These are phyloP conservation scores for Starmerella khaoyaiensis DNA, from an alignment of 805 yeast species.

Conservation along the genomic window DNA sequence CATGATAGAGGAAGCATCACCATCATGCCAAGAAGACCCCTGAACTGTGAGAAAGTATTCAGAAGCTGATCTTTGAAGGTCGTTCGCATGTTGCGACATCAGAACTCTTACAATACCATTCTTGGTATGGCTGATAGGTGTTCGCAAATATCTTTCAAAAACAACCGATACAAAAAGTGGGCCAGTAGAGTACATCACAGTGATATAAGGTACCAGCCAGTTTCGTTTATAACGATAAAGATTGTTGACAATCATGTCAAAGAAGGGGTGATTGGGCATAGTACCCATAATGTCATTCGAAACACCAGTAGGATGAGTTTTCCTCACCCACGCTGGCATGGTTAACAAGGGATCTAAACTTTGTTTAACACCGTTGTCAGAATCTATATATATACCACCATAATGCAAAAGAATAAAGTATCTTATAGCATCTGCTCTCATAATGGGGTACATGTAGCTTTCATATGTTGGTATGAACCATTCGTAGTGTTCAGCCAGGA, in stretches of 20 bases:
- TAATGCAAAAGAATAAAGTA: slow-evolving; percentile 71
- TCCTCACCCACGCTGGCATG: slow-evolving; percentile 75
- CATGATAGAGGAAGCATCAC: slow-evolving; percentile 71
- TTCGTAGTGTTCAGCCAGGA: slow-evolving; percentile 64
- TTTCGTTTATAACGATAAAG: slow-evolving; percentile 52
- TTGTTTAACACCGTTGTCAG: slow-evolving; percentile 79
- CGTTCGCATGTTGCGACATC: not conserved
- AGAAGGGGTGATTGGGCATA: slow-evolving; percentile 77
- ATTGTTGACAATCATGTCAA: slow-evolving; percentile 52
- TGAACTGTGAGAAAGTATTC: slow-evolving; percentile 52
- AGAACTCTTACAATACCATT: slow-evolving; percentile 32
- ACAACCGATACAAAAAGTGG: slow-evolving; percentile 76
- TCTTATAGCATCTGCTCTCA: slow-evolving; percentile 82
- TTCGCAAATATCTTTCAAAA: slow-evolving; percentile 73
- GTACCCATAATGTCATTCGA: slow-evolving; percentile 91
- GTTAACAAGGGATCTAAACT: slow-evolving; percentile 67
- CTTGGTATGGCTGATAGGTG: slow-evolving; percentile 31
- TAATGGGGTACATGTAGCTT: slow-evolving; percentile 62
- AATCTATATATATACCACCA: slow-evolving; percentile 83
- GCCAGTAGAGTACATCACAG: slow-evolving; percentile 89
- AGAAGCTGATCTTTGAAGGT: slow-evolving; percentile 30
- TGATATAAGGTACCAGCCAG: slow-evolving; percentile 77
- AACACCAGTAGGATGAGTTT: slow-evolving; percentile 80
- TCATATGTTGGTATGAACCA: slow-evolving; percentile 81
- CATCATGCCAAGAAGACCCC: slow-evolving; percentile 89